Conservation (phyloP, 2,329 filamentous ascomycete genomes). For the Raffaelea ambrosiae region DNA sequence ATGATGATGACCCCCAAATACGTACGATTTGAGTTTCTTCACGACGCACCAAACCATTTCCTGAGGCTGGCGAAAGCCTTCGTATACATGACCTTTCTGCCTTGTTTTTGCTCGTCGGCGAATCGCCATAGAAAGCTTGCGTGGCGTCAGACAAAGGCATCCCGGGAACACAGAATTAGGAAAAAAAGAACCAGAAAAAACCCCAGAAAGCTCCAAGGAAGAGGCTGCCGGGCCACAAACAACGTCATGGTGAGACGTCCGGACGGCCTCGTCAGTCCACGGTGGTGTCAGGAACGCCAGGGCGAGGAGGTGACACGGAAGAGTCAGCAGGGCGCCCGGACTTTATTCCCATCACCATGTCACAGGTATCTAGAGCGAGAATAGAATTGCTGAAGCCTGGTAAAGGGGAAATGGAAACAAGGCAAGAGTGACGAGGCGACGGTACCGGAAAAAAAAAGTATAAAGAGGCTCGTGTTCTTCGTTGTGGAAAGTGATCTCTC, state of each 20-base stretch:
- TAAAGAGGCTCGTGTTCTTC: not conserved
- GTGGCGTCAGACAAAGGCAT: constrained; percentile 6
- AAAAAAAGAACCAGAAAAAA: not conserved
- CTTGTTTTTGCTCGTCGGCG: too few species aligned
- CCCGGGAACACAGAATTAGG: not conserved
- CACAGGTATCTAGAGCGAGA: too few species aligned
- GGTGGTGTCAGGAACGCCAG: not conserved
- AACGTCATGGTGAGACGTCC: constrained; percentile 1
- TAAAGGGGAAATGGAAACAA: too few species aligned
- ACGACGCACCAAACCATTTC: too few species aligned
- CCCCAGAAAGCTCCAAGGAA: not conserved
- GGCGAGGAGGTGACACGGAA: not conserved
- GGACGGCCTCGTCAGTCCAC: not conserved
- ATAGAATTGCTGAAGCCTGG: too few species aligned
- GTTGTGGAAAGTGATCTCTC: not conserved
- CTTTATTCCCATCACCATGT: too few species aligned
- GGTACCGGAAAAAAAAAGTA: not conserved
- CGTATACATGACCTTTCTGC: too few species aligned
- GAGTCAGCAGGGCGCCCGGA: too few species aligned
- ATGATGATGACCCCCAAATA: too few species aligned
- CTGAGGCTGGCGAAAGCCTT: too few species aligned
- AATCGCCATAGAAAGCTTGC: not conserved
- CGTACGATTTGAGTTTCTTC: too few species aligned
- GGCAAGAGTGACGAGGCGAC: not conserved
- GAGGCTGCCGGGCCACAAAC: not conserved